These are phyloP conservation scores for Thyridium curvatum DNA, from an alignment of 2,329 filamentous ascomycete genomes.

Conservation along the genomic window DNA sequence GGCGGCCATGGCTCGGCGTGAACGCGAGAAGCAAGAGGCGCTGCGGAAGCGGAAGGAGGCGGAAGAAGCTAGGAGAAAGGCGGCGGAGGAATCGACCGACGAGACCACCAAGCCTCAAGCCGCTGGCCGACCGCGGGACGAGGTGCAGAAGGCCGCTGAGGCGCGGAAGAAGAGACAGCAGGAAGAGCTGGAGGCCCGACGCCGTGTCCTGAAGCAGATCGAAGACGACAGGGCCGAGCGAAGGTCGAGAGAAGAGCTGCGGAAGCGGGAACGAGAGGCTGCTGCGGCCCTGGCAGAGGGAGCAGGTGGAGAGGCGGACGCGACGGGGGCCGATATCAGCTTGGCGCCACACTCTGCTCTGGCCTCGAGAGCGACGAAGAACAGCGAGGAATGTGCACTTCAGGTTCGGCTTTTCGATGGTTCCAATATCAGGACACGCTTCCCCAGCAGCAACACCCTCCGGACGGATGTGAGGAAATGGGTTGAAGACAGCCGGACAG, in stretches of 20 bases:
- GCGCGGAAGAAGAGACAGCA: conserved; percentile 57
- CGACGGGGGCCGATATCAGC: conserved; percentile 7
- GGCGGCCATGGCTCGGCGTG: not conserved
- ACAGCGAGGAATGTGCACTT: conserved; percentile 46
- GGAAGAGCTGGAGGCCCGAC: conserved; percentile 61
- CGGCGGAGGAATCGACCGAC: conserved; percentile 25
- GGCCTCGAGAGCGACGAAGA: conserved; percentile 15
- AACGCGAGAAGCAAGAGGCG: too few relatives aligned
- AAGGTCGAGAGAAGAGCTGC: conserved; percentile 45
- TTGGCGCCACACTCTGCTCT: conserved; percentile 17
- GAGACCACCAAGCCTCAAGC: conserved; percentile 14
- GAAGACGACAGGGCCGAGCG: conserved; percentile 70
- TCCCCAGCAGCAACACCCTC: conserved; percentile 59
- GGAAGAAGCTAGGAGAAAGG: conserved; percentile 27
- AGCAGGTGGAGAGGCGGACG: conserved; percentile 12
- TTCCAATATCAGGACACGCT: conserved; percentile 66
- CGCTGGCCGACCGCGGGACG: conserved; percentile 17
- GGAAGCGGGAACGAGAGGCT: conserved; percentile 30
- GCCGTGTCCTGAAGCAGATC: conserved; percentile 67
- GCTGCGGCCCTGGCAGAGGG: conserved; percentile 1
- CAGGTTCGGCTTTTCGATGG: conserved; percentile 84
- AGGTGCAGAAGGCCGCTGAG: conserved; percentile 41
- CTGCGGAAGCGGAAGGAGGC: conserved; percentile 35
- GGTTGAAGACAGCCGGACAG: conserved; percentile 57
- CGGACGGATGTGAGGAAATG: conserved; percentile 63